Percentiles rank a stretch among this genome's conserved stretches.
Conservation (phyloP, 164 flowering plant species). For the Cinnamomum chago region DNA sequence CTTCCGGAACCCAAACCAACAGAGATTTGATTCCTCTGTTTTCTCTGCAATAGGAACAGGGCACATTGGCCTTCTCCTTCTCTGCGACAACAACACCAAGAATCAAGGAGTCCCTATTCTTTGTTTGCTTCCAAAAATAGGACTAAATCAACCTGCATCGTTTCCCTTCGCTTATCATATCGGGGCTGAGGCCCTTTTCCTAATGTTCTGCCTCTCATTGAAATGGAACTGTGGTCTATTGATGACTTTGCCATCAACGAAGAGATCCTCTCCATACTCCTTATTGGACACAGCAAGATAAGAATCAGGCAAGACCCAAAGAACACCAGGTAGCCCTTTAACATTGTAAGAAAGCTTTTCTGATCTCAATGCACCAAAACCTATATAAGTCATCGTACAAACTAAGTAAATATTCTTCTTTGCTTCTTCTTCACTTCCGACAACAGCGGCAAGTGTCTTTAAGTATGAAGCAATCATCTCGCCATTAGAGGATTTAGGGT, state of each 20-base stretch:
- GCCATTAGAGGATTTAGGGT: conserved; percentile 65
- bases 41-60: too few relatives aligned
- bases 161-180: conserved; percentile 70
- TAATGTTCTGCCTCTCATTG: conserved; percentile 44
- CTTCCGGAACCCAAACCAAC: too few relatives aligned
- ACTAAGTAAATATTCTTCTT: conserved; percentile 94
- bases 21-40: too few relatives aligned
- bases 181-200: conserved; percentile 75
- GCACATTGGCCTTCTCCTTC: too few relatives aligned
- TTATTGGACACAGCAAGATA: conserved; percentile 97
- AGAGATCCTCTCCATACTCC: conserved; percentile 98
- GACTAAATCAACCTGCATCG: conserved; percentile 48
- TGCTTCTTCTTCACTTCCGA: conserved; percentile 95
- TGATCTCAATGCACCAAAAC: conserved; percentile 86
- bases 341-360: conserved; percentile 90
- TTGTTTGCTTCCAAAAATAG: too few relatives aligned
- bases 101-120: too few relatives aligned
- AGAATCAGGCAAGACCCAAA: conserved; percentile 97
- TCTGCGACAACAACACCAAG: too few relatives aligned
- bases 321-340: conserved; percentile 83
- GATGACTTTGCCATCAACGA: conserved; percentile 85
- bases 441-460: conserved; percentile 70
- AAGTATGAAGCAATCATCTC: conserved; percentile 77
- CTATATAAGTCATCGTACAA: conserved; percentile 82
- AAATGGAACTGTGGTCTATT: conserved; percentile 81